phyloP scores from a whole-genome alignment of 805 yeast species.

The Ogataea trehalophila region DNA sequence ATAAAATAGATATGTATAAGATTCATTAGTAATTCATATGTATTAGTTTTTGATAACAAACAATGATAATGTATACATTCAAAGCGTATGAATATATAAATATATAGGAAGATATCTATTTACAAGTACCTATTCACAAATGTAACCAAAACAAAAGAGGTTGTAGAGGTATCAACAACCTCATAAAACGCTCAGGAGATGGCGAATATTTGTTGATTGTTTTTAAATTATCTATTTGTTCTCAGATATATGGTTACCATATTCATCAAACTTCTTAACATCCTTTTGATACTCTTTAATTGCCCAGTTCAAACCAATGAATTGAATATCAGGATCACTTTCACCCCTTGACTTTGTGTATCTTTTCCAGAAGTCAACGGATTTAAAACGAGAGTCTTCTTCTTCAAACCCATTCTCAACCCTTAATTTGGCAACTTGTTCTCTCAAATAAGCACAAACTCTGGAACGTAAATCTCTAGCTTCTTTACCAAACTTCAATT shows the following conservation, averaged over 20 bases:
- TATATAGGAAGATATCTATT: too few relatives aligned
- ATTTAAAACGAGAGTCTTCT: conserved; percentile 67
- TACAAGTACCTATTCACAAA: too few relatives aligned
- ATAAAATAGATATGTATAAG: too few relatives aligned
- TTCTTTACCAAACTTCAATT: conserved; percentile 56
- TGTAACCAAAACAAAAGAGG: too few relatives aligned
- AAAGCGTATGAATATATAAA: too few relatives aligned
- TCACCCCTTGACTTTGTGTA: conserved; percentile 62
- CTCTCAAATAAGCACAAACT: conserved; percentile 65
- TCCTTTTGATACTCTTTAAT: conserved; percentile 58
- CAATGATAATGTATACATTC: too few relatives aligned
- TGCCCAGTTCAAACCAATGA: conserved; percentile 83
- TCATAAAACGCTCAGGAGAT: too few relatives aligned
- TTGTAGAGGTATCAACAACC: too few relatives aligned
- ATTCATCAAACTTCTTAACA: conserved; percentile 27
- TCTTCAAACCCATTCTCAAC: conserved; percentile 37
- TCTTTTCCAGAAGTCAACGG: conserved; percentile 70
- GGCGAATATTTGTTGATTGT: too few relatives aligned
- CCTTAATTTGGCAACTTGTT: conserved; percentile 49
- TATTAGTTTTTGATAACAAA: too few relatives aligned
- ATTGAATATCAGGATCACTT: conserved; percentile 62
- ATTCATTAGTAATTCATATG: too few relatives aligned
- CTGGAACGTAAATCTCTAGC: conserved; percentile 65
- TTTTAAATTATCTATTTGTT: too few relatives aligned
- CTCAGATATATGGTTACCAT: conserved; percentile 27